Conservation (phyloP, 225 moss, liverwort and hornwort genomes). For the Rhytidiadelphus loreus region DNA sequence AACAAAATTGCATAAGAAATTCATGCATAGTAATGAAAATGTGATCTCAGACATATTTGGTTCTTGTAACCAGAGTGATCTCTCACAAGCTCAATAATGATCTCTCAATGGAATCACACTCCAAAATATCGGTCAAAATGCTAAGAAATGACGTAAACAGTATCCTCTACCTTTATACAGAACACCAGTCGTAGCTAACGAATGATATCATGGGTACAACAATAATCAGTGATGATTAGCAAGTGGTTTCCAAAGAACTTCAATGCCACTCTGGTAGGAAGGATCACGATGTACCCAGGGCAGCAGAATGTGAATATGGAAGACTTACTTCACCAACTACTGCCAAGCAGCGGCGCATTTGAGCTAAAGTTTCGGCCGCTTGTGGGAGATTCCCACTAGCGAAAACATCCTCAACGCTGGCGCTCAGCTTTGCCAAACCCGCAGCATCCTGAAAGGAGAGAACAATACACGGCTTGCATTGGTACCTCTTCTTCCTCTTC, state of each 20-base stretch:
- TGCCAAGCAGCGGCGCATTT: slow-evolving; percentile 97
- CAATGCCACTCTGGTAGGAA: background rate
- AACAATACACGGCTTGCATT: background rate
- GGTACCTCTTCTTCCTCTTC: background rate
- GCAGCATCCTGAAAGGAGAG: slow-evolving; percentile 76
- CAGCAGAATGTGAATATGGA: background rate
- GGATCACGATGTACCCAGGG: background rate
- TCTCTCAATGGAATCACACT: background rate
- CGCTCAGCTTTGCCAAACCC: slow-evolving; percentile 94
- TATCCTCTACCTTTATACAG: background rate
- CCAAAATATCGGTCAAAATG: background rate
- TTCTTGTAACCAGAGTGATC: background rate
- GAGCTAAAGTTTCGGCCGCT: slow-evolving; percentile 91
- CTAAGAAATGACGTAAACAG: background rate
- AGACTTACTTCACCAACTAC: slow-evolving; percentile 85
- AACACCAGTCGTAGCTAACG: background rate
- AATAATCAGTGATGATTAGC: background rate
- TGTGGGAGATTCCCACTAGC: slow-evolving; percentile 89
- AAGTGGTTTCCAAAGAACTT: background rate
- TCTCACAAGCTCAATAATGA: background rate
- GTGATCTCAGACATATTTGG: background rate
- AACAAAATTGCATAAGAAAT: background rate
- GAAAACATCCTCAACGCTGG: slow-evolving; percentile 95
- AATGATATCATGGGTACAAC: background rate
- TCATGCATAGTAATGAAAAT: background rate